Percentiles rank a stretch among this genome's conserved stretches.
Evolutionary conservation across 1,139 yeast species (phyloP).

Genomic region (Debaryomyces subglobosus): DNA sequence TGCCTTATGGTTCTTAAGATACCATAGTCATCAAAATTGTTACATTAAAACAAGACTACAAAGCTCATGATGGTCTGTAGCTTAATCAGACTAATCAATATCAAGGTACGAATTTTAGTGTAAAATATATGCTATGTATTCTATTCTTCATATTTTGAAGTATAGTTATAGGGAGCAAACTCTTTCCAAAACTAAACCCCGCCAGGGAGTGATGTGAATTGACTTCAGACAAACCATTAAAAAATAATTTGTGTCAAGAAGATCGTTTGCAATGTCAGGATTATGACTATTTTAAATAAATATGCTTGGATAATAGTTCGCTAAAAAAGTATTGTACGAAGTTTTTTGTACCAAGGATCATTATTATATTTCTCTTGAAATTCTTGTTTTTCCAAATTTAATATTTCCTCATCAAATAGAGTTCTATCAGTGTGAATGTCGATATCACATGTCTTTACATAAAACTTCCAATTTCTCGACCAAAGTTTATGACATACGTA

Average conservation of each 20-base stretch:
- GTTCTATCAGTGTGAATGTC: constrained; percentile 38
- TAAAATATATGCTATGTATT: too few relatives aligned
- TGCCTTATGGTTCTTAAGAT: too few relatives aligned
- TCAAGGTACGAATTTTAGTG: too few relatives aligned
- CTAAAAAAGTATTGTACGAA: not conserved
- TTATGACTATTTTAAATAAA: not conserved
- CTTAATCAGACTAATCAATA: too few relatives aligned
- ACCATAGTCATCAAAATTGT: too few relatives aligned
- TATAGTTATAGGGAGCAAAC: not conserved
- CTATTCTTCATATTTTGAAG: too few relatives aligned
- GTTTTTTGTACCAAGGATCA: constrained; percentile 17
- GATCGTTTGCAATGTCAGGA: not conserved
- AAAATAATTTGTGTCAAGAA: not conserved
- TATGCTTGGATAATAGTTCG: not conserved
- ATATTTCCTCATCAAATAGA: constrained; percentile 40
- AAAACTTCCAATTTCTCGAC: constrained; percentile 35
- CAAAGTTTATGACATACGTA: constrained; percentile 39
- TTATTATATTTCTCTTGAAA: constrained; percentile 28
- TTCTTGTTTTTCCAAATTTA: constrained; percentile 39
- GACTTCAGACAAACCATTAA: not conserved
- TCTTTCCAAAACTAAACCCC: not conserved
- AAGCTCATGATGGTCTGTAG: too few relatives aligned
- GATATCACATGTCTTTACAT: constrained; percentile 34
- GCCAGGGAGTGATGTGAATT: not conserved
- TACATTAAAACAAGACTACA: too few relatives aligned